Evolutionary conservation across 345 rosid species (phyloP), one percentile per base, ranked within the genome.

Genomic region (Passiflora organensis): DNA sequence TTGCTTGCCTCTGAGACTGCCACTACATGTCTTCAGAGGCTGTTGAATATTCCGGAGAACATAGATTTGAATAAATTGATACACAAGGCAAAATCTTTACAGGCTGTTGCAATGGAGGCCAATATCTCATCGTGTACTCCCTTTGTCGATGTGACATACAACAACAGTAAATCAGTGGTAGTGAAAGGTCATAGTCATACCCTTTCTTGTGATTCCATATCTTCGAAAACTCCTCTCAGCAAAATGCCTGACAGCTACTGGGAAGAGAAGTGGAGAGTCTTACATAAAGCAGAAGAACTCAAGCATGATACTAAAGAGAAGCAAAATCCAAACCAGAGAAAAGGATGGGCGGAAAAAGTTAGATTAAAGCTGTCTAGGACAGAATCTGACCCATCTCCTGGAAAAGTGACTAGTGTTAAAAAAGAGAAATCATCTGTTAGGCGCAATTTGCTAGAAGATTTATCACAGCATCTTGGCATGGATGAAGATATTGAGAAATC

Each of bases 241-340:
- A 60, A 62, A 62, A 78, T 84, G 49, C 91, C 85, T 21, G 85
- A 86, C 46, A 88, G 91, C 72, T 91, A 91, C 21, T 91, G 98
- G 98, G 98, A 91, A 71, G 98, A 81, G 70, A 84, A 75, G 66
- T 91, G 98, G 98, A 81, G 91, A 74, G 80, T 73, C 51, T 45
- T 77, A 64, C 86, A 85, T 65, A 78, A 81, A 55, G 80, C 81
- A n/a, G 95, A 81, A 28, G 84, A 85, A 64, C 72, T 55, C 51
- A 72, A 58, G 64, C 68, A 71, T 25, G 64, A 41, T 66, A 60
- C 51, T 41, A 59, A 58, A 44, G 80, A 51, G 56, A 85, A 85
- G 65, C 59, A 64, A 47, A 74, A 24, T 43, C 72, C 75, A 10
- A 43, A 62, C 43, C 72, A 48, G 73, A 88, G 70, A 60, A 91